Evolutionary conservation across 371 early-diverging fungal species (phyloP), one percentile per base, ranked within the genome.

Genomic region (Rhizomucor miehei): DNA sequence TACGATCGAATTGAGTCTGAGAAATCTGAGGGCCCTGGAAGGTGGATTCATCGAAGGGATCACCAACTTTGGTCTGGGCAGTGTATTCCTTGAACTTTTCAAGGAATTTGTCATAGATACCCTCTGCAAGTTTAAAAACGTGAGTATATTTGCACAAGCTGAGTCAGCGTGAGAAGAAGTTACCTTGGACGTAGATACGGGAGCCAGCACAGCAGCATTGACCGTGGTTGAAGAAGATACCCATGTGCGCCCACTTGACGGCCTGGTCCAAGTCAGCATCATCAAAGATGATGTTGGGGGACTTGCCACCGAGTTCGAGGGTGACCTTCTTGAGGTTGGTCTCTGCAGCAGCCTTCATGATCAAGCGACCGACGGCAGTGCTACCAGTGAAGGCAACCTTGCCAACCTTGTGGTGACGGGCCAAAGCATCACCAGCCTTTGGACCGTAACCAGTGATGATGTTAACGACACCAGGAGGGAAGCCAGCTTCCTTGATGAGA

Each of bases 201-300:
- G 92, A 91, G 36, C 89, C 87, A 50, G 85, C 84, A 51, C 92
- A 85, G 64, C 93, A 93, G 2, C 85, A 84, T 66, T 92, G 93
- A n/a, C 96, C 96, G 44, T 81, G 71, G 71, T 94, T 93, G 62
- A 84, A 77, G 70, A 83, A 92, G 54, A 84, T 81, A 54, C 87
- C 93, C 16, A 71, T 74, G 63, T 84, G 77, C 8, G 87, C 83
- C 66, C 84, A 84, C 45, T 74, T 69, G 36, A 92, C 89, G 8
- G 91, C 91, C 57, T 80, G 79, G 38, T 89, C 89, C 21, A 94
- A 48, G 60, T 94, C 89, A 13, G 89, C 91, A 69, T 90, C 89
- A 19, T 88, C 91, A 71, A 95, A 94, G 34, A 94, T 90, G 50
- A 95, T 89, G 60, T 91, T 89, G 40, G 94, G 90, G 1, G 94